Evolutionary conservation across 176 grass and related monocot species (phyloP).

Genomic region (Oryza australiensis): DNA sequence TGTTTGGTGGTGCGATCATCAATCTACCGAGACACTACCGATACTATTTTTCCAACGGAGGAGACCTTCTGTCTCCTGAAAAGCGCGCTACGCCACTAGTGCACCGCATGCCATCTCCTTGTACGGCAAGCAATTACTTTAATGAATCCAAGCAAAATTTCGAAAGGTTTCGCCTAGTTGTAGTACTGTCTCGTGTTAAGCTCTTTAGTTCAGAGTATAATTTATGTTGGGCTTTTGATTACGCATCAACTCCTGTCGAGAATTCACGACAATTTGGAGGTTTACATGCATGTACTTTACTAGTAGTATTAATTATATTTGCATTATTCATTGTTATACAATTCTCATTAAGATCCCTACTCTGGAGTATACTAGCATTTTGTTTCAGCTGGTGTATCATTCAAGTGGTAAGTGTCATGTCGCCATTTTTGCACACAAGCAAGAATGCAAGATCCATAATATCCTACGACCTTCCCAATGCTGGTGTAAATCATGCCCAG

Average conservation of each 20-base stretch:
- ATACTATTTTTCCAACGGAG: constrained; percentile 4
- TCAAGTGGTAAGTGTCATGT: constrained; percentile 30
- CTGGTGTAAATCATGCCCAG: constrained; percentile 2
- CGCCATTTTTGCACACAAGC: constrained; percentile 40
- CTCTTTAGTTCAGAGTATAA: too few relatives aligned
- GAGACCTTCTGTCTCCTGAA: constrained; percentile 37
- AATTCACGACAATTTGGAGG: too few relatives aligned
- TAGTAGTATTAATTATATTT: too few relatives aligned
- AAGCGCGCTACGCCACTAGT: not conserved
- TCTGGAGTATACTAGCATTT: not conserved
- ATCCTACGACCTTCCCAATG: not conserved
- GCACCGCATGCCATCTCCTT: constrained; percentile 29
- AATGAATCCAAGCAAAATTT: not conserved
- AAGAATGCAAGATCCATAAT: not conserved
- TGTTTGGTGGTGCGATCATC: constrained; percentile 11
- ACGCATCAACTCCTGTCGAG: too few relatives aligned
- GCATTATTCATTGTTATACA: too few relatives aligned
- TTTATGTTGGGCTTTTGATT: too few relatives aligned
- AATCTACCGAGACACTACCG: not conserved
- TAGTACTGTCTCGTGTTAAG: too few relatives aligned
- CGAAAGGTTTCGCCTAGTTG: not conserved
- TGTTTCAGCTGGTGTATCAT: not conserved
- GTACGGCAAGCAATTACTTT: constrained; percentile 32
- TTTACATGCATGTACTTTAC: too few relatives aligned
- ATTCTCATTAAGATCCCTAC: too few relatives aligned